These are phyloP conservation scores for Pyrus communis DNA, from an alignment of 306 rosid genomes.

Conservation along the genomic window DNA sequence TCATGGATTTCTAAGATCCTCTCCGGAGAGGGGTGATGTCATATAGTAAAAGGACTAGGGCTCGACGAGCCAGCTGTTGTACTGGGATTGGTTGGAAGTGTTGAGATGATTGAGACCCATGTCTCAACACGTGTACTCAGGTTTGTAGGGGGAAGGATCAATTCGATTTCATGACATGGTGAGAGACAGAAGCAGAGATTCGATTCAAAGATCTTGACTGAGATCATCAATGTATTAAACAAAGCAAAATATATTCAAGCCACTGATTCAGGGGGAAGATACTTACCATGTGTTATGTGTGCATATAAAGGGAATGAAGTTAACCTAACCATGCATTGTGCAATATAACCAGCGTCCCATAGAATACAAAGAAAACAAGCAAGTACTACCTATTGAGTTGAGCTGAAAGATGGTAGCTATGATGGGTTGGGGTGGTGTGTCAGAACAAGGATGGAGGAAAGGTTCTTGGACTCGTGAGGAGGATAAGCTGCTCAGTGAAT, in stretches of 20 bases:
- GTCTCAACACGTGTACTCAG: constrained; percentile 5
- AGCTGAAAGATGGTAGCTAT: constrained; percentile 8
- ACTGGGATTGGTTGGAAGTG: constrained; percentile 15
- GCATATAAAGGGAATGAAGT: background rate
- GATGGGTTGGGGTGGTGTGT: constrained; percentile 15
- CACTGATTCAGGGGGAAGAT: background rate
- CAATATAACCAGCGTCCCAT: background rate
- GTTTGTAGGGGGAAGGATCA: background rate
- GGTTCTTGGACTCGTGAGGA: constrained; percentile 81
- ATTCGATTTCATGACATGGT: constrained; percentile 7
- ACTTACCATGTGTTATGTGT: background rate
- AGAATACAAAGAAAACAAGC: background rate
- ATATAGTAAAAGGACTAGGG: constrained; percentile 16
- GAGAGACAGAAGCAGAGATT: constrained; percentile 16
- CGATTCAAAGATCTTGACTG: constrained; percentile 18
- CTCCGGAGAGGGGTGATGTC: background rate
- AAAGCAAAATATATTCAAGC: background rate
- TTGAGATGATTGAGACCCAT: constrained; percentile 21
- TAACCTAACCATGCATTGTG: background rate
- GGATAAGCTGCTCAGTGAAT: constrained; percentile 46
- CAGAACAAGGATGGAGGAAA: constrained; percentile 48
- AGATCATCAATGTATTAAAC: background rate
- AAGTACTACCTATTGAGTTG: background rate
- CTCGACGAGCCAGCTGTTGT: constrained; percentile 19
- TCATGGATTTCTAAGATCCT: no score